phyloP scores from a whole-genome alignment of 768 basidiomycete species.

The Tricholoma sp. region DNA sequence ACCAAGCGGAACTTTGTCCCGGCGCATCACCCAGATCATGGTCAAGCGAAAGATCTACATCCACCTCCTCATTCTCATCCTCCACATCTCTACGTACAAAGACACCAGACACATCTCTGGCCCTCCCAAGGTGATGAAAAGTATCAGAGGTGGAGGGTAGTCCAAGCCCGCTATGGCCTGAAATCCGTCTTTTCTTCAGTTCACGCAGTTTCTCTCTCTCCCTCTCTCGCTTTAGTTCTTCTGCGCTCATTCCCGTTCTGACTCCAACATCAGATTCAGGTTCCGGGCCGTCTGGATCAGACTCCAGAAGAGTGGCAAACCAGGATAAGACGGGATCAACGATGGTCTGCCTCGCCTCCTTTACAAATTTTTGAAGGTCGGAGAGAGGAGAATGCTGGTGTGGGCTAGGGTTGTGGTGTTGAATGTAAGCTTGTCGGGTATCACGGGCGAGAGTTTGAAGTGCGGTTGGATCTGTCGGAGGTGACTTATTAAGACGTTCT shows the following conservation, averaged over 20 bases:
- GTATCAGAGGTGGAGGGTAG: slow-evolving; percentile 11
- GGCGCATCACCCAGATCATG: slow-evolving; percentile 11
- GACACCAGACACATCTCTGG: slow-evolving; percentile 32
- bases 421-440: slow-evolving; percentile 28
- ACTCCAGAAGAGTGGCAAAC: slow-evolving; percentile 26
- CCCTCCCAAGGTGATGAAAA: neutral
- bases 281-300: slow-evolving; percentile 30
- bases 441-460: slow-evolving; percentile 42
- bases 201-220: slow-evolving; percentile 51
- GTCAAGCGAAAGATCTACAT: slow-evolving; percentile 51
- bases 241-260: slow-evolving; percentile 14
- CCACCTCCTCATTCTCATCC: slow-evolving; percentile 59
- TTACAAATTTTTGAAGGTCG: slow-evolving; percentile 15
- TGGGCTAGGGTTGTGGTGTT: slow-evolving; percentile 11
- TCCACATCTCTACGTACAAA: slow-evolving; percentile 52
- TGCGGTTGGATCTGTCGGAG: slow-evolving; percentile 45
- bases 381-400: slow-evolving; percentile 13
- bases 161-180: slow-evolving; percentile 25
- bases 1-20: slow-evolving; percentile 6
- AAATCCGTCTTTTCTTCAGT: slow-evolving; percentile 49
- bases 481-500: neutral
- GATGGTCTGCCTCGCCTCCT: slow-evolving; percentile 39
- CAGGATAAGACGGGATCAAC: slow-evolving; percentile 43
- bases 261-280: slow-evolving; percentile 25
- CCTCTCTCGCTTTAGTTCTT: slow-evolving; percentile 35